Evolutionary conservation across 345 rosid species (phyloP).

Genomic region (Raphanus sativus): DNA sequence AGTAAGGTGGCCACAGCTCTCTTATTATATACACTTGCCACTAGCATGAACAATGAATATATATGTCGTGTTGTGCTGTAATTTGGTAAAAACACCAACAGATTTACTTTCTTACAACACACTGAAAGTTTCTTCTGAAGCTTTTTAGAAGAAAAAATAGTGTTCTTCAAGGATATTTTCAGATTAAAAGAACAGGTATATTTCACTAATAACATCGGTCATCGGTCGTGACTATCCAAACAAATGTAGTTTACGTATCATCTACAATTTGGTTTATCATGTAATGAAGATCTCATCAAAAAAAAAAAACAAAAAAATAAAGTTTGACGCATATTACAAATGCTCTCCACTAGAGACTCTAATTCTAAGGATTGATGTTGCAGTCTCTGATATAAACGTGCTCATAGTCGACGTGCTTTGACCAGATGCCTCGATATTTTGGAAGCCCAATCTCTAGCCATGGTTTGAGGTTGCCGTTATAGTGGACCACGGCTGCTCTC

Average conservation of each 20-base stretch:
- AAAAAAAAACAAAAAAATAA: neutral
- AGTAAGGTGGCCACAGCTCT: conserved; percentile 25
- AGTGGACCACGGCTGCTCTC: conserved; percentile 71
- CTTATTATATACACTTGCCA: conserved; percentile 23
- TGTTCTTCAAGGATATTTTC: neutral
- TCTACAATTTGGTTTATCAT: conserved; percentile 25
- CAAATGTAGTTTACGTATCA: conserved; percentile 18
- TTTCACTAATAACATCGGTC: neutral
- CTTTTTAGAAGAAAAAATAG: neutral
- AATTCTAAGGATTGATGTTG: conserved; percentile 67
- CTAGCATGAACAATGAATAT: conserved; percentile 31
- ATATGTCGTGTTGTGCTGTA: conserved; percentile 27
- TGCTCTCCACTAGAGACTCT: conserved; percentile 21
- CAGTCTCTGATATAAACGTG: conserved; percentile 60
- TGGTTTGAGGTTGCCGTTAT: conserved; percentile 81
- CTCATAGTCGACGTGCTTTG: conserved; percentile 60
- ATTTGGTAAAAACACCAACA: conserved; percentile 23
- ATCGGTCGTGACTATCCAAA: neutral
- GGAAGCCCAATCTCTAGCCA: conserved; percentile 83
- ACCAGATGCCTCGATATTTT: conserved; percentile 57
- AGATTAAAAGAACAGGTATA: neutral
- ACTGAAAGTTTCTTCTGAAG: neutral
- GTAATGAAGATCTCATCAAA: conserved; percentile 19
- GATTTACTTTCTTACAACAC: conserved; percentile 17
- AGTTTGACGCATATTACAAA: neutral